Evolutionary conservation across 2,329 filamentous ascomycete genomes (phyloP), one percentile per base, ranked within the genome.

Genomic region (Torrubiellomyces zombiae): DNA sequence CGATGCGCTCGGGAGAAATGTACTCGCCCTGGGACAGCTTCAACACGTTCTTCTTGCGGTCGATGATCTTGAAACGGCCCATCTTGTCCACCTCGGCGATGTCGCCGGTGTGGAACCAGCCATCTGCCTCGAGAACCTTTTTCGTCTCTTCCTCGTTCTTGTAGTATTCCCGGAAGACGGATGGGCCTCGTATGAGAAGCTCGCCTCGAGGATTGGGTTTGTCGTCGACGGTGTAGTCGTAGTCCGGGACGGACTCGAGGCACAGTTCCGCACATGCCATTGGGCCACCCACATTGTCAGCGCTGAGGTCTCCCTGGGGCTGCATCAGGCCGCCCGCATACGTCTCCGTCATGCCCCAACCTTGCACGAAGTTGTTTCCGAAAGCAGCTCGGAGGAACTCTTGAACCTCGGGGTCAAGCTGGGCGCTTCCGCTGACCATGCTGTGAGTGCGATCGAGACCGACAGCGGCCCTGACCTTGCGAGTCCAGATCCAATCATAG

Each of bases 1-100:
- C 89, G 44, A 98, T 81, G 29, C 85, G 80, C 57, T 98, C 89
- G 9, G 89, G 89, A 2, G 85, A 93, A 42, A 98, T 82, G 55
- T 98, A 98, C 57, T 98, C 89, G 49, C 89, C 89, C 53, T 98
- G 89, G 0, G 86, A 75, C 28, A 98, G 70, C 66, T 98, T 98
- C 46, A 98, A 71, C n/a, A 98, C 81, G 54, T 95, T 95, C 76
- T 98, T 98, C 56, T 83, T 76, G 41, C 89, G 83, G 53, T 98
- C 89, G 41, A 98, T 76, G 51, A 98, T 92, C 52, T 70, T 74
- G 60, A 95, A 76, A 32, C 85, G 80, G 33, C 89, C 89, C 44
- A 79, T 53, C 37, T 73, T 72, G 51, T 98, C 89, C 14, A 98
- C 63, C 35, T 74, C 68, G 43, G 73, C 81, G 36, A 98, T 86